phyloP scores from a whole-genome alignment of 2,329 filamentous ascomycete genomes.

The Calonectria pauciramosa region DNA sequence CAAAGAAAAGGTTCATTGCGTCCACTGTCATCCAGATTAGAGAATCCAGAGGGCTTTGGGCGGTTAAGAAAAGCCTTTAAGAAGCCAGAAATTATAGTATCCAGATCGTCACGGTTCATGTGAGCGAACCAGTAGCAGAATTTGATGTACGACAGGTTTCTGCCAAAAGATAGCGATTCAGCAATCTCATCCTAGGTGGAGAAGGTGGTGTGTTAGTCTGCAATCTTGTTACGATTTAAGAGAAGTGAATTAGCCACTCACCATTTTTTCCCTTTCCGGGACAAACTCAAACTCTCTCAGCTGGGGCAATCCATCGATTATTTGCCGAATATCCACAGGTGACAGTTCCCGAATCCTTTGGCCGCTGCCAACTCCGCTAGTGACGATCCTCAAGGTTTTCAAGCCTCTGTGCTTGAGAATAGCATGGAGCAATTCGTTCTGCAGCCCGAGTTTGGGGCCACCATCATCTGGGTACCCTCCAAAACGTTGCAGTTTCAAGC shows the following conservation, averaged over 20 bases:
- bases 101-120: background rate
- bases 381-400: conserved; percentile 18
- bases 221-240: background rate
- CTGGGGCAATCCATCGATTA: conserved; percentile 27
- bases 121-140: conserved; percentile 6
- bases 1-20: conserved; percentile 4
- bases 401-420: conserved; percentile 35
- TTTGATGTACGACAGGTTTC: conserved; percentile 17
- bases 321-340: conserved; percentile 5
- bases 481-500: conserved; percentile 21
- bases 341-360: conserved; percentile 22
- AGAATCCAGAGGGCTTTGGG: background rate
- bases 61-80: conserved; percentile 17
- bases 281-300: conserved; percentile 30
- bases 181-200: conserved; percentile 23
- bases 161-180: conserved; percentile 7
- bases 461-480: background rate
- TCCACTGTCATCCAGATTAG: background rate
- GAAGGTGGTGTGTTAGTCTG: background rate
- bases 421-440: conserved; percentile 18
- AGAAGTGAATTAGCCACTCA: background rate
- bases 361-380: background rate
- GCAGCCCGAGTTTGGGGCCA: conserved; percentile 18
- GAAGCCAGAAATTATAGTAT: background rate
- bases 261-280: conserved; percentile 15